Percentiles rank a stretch among this genome's conserved stretches.
phyloP scores from a whole-genome alignment of 768 basidiomycete genomes.

The Panellus pusillus region DNA sequence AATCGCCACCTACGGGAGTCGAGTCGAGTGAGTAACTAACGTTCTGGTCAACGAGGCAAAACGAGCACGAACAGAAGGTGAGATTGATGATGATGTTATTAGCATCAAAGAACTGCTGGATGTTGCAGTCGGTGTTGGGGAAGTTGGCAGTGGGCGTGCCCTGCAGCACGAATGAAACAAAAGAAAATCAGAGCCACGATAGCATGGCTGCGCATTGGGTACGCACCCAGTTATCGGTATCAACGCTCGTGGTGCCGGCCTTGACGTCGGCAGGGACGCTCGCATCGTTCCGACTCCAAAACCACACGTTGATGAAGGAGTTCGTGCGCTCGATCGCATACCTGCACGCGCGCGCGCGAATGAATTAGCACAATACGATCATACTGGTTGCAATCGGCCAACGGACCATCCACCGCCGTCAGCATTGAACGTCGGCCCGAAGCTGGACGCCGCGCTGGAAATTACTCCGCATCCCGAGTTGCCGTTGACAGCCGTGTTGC shows the following conservation, averaged over 20 bases:
- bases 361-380: no score
- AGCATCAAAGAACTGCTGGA: slow-evolving; percentile 51
- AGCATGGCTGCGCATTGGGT: background rate
- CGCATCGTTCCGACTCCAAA: slow-evolving; percentile 59
- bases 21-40: background rate
- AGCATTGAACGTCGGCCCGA: slow-evolving; percentile 57
- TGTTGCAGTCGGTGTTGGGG: slow-evolving; percentile 59
- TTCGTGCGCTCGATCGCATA: slow-evolving; percentile 63
- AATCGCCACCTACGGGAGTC: slow-evolving; percentile 43
- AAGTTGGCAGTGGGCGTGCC: slow-evolving; percentile 60
- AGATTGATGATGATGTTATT: slow-evolving; percentile 69
- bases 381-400: slow-evolving; percentile 13
- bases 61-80: slow-evolving; percentile 35
- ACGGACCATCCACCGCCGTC: slow-evolving; percentile 61
- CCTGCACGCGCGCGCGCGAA: no score
- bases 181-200: background rate
- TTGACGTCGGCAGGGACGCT: slow-evolving; percentile 49
- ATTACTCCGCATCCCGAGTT: slow-evolving; percentile 53
- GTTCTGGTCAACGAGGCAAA: background rate
- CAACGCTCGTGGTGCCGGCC: slow-evolving; percentile 37
- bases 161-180: slow-evolving; percentile 31
- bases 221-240: slow-evolving; percentile 57
- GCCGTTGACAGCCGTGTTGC: slow-evolving; percentile 42
- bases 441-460: slow-evolving; percentile 40
- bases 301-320: slow-evolving; percentile 64